Conservation (phyloP, 108 stramenopile genomes). For the Thalassiosira profunda region DNA sequence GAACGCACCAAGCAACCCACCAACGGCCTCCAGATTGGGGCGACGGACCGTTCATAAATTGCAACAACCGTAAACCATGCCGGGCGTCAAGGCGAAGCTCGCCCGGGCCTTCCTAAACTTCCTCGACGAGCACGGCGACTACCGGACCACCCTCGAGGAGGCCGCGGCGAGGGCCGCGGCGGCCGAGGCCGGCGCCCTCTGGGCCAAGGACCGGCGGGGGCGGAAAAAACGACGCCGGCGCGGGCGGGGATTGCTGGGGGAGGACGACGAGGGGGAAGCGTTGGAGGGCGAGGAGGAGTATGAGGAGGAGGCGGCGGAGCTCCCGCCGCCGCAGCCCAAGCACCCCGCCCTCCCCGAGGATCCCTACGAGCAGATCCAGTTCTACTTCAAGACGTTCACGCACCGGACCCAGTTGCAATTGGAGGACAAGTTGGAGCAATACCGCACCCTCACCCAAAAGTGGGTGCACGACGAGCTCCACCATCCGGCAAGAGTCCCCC, state of each 20-base stretch:
- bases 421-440: neutral
- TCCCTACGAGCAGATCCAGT: slow-evolving; percentile 54
- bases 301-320: neutral
- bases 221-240: slow-evolving; percentile 9
- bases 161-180: slow-evolving; percentile 46
- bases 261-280: slow-evolving; percentile 8
- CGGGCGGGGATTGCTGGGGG: slow-evolving; percentile 4
- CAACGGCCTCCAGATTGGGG: no score
- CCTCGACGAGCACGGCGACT: slow-evolving; percentile 53
- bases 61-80: no score
- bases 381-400: slow-evolving; percentile 34
- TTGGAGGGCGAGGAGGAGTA: slow-evolving; percentile 12
- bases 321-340: neutral
- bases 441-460: neutral
- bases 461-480: slow-evolving; percentile 42
- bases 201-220: slow-evolving; percentile 13
- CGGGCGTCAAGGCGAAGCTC: slow-evolving; percentile 34
- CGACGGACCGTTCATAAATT: no score
- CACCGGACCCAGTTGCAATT: slow-evolving; percentile 14
- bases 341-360: slow-evolving; percentile 26
- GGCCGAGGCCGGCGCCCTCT: slow-evolving; percentile 27
- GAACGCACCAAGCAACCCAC: no score
- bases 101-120: slow-evolving; percentile 52
- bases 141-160: slow-evolving; percentile 40
- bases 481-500: slow-evolving; percentile 19